Evolutionary conservation across 1,284 basidiomycete species (phyloP).

Genomic region (Papiliotrema laurentii): DNA sequence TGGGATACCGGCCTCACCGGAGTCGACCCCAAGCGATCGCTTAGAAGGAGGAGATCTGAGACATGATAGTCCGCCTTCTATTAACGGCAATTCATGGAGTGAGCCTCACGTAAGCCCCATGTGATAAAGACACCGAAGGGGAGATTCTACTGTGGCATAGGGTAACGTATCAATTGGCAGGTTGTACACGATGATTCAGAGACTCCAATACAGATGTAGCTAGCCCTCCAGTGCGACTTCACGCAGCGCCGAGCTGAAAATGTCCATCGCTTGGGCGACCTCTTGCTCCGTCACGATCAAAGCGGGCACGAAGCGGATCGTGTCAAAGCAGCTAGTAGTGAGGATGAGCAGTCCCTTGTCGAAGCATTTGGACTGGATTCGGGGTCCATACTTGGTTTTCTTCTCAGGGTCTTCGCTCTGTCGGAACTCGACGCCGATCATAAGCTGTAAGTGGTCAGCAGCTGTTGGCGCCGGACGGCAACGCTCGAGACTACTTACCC

Average conservation of each 20-base stretch:
- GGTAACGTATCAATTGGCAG: too few relatives aligned
- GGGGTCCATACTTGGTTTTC: constrained; percentile 61
- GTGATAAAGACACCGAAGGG: too few relatives aligned
- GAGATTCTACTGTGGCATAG: too few relatives aligned
- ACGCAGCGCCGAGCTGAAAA: constrained; percentile 60
- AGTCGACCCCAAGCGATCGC: too few relatives aligned
- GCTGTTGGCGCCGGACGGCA: too few relatives aligned
- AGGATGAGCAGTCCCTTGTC: constrained; percentile 73
- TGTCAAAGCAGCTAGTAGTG: constrained; percentile 49
- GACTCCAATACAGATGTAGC: too few relatives aligned
- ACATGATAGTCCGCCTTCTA: too few relatives aligned
- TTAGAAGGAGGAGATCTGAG: too few relatives aligned
- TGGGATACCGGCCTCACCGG: too few relatives aligned
- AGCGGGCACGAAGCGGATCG: constrained; percentile 63
- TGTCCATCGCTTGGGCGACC: constrained; percentile 57
- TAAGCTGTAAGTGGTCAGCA: constrained; percentile 21
- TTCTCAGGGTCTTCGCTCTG: constrained; percentile 19
- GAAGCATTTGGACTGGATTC: constrained; percentile 72
- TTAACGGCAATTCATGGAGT: too few relatives aligned
- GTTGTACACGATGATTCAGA: too few relatives aligned
- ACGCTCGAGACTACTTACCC: constrained; percentile 15
- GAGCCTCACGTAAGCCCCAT: too few relatives aligned
- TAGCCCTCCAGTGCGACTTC: constrained; percentile 59
- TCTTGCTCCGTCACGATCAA: constrained; percentile 62
- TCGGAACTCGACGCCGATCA: constrained; percentile 45